Base-by-base conservation (phyloP, 2,329 filamentous ascomycete genomes). In the Cryphonectria naterciae region DNA sequence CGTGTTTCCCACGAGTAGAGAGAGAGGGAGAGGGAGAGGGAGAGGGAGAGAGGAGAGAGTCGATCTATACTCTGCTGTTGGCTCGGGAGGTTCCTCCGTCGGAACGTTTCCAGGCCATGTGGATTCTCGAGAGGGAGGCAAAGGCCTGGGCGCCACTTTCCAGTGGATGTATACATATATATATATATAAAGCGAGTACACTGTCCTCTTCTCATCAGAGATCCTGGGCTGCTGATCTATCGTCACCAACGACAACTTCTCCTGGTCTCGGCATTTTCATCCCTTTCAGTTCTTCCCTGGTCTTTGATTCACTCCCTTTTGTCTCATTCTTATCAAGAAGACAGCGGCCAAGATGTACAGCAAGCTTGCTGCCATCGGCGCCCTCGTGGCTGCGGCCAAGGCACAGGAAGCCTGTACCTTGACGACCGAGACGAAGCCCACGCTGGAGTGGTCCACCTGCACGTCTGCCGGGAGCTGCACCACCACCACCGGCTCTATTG, bases 391-490 rank as follows among this genome's bases (percentile, higher is more conserved):
- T 15, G n/a, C 61, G 11, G 63, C 72, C 54, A 66, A 60, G 39
- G 68, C 68, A 22, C 68, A 70, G 32, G 32, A 70, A 62, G 63
- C 43, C 52, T 88, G 87, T 77, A 81, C 81, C 43, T 75, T 81
- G 73, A 82, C 79, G 65, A 73, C 81, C 17, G 87, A 89, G 76
- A 82, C 75, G 35, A 87, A 89, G 76, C 88, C 88, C 28, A 70
- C 82, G 41, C 79, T 90, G 75, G 82, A 78, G 71, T 88, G 86
- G 84, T 80, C 84, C 72, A 83, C 83, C 75, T 90, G 88, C 79
- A 84, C 86, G 46, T 76, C 79, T 37, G 81, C 79, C 69, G 85
- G 86, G 69, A 56, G 43, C 19, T 90, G 88, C 81, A 83, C 80
- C 37, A 81, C 78, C 67, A 83, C 86, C 74, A 75, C 77, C 43